Evolutionary conservation across 352 stramenopile species (phyloP).

Genomic region (Phytophthora quininea): DNA sequence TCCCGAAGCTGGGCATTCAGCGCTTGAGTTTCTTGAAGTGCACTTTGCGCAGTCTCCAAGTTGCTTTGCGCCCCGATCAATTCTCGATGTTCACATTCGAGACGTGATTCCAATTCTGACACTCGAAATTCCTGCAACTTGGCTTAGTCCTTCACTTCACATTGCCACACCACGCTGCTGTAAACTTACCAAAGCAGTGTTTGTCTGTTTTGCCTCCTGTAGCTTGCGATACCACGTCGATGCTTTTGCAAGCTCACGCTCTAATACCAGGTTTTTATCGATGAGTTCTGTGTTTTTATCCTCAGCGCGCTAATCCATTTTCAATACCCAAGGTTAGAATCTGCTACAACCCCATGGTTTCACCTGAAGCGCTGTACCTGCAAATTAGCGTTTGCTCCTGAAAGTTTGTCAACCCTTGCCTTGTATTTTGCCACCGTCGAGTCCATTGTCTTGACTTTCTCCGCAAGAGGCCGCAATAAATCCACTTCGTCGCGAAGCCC

Average conservation of each 20-base stretch:
- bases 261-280: slow-evolving; percentile 59
- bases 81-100: slow-evolving; percentile 43
- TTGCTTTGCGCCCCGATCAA: slow-evolving; percentile 28
- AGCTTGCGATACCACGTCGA: slow-evolving; percentile 65
- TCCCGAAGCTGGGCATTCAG: slow-evolving; percentile 64
- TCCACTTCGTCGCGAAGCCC: slow-evolving; percentile 71
- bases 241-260: slow-evolving; percentile 55
- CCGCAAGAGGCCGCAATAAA: slow-evolving; percentile 56
- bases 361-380: slow-evolving; percentile 29
- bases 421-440: slow-evolving; percentile 66
- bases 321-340: not conserved
- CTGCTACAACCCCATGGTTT: not conserved
- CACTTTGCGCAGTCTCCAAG: slow-evolving; percentile 32
- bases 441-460: slow-evolving; percentile 59
- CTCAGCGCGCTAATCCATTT: slow-evolving; percentile 49
- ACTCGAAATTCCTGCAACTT: slow-evolving; percentile 63
- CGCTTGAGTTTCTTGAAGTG: slow-evolving; percentile 43
- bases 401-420: slow-evolving; percentile 68
- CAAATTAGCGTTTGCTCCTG: slow-evolving; percentile 55
- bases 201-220: slow-evolving; percentile 66
- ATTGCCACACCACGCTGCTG: not conserved
- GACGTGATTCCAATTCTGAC: slow-evolving; percentile 54
- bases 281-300: slow-evolving; percentile 60
- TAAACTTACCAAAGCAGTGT: slow-evolving; percentile 61
- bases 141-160: not conserved